Evolutionary conservation across 192 early-diverging fungal genomes (phyloP), one percentile per base, ranked within the genome.

Genomic region (Backusella tarrabulga): DNA sequence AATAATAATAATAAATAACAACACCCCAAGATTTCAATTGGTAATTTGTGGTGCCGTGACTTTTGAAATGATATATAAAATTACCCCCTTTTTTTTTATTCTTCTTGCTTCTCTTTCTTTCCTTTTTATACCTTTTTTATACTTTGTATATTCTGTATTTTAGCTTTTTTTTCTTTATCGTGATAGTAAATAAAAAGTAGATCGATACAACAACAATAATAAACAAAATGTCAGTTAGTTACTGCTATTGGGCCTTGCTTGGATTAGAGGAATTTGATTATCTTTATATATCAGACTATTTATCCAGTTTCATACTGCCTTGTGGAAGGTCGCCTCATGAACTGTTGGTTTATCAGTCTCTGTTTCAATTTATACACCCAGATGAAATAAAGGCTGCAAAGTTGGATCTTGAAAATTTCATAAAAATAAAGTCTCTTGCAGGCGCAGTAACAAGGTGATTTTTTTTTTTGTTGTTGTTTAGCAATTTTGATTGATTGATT

Each of bases 201-300:
- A 50, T 50, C 46, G 19, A 50, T 50, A 50, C 34, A 68, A 17
- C 34, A 34, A 36, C 6, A 29, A 17, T 44, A 44, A 44, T 15
- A 44, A 68, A 68, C 21, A 67, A 32, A 67, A 44, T 70, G 54
- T 42, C 41, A 21, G 23, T 38, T 41, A 63, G 19, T 7, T 56
- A 38, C 34, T 79, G 77, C 40, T 79, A 74, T 40, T 79, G 77
- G 77, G 63, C 71, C n/a, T 54, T 79, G n/a, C 42, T 79, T 40
- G 54, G 72, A 17, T 72, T 79, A 35, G 42, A 71, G 3, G 8
- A 79, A 15, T 72, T 72, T 34, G 66, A 73, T 19, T 72, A 68
- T 38, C 34, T 72, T 34, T 79, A 79, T 23, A 14, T 79, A 40
- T 66, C 77, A n/a, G 34, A n/a, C 6, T 52, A n/a, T n/a, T 40